Evolutionary conservation across 2,329 filamentous ascomycete species (phyloP), one percentile per base, ranked within the genome.

Genomic region (Cladorrhinum sp.): DNA sequence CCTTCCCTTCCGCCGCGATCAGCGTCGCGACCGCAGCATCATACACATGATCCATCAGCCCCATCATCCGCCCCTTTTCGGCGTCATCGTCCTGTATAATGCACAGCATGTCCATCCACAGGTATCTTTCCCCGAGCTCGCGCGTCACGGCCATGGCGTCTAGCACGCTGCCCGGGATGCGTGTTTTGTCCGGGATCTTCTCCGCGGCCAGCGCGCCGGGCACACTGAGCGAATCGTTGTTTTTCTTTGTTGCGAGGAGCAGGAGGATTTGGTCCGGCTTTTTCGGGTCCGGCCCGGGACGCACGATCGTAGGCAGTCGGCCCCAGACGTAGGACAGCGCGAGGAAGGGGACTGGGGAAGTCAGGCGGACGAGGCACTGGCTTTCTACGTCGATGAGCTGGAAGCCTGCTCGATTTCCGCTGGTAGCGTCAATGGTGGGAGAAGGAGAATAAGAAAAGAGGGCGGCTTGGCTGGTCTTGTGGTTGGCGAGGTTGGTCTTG

Each of bases 281-380:
- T n/a, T n/a, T n/a, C n/a, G n/a, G n/a, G n/a, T n/a, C n/a, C n/a
- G n/a, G n/a, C n/a, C n/a, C n/a, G n/a, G n/a, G n/a, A n/a, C n/a
- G n/a, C n/a, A n/a, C n/a, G 2, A 55, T 12, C 27, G 53, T 32
- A 2, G 53, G 2, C 2, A 64, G 29, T 49, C 68, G 60, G 0
- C 73, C 73, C 73, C 72, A 75, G 0, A 71, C 67, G 61, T 74
- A 75, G 2, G 72, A 74, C 0, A 76, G 64, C 2, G 73, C 71
- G n/a, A 66, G 58, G 50, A 71, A 74, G 18, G 50, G 41, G 8
- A 32, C 41, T 5, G 27, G 52, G 13, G 41, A 51, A 9, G 52
- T 60, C 18, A 38, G 45, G 2, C 25, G 27, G 45, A 60, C 53
- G 9, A 60, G 58, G 22, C 58, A 57, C 3, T 57, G 18, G 22